phyloP scores from a whole-genome alignment of 306 rosid species.

The Medicago arabica region DNA sequence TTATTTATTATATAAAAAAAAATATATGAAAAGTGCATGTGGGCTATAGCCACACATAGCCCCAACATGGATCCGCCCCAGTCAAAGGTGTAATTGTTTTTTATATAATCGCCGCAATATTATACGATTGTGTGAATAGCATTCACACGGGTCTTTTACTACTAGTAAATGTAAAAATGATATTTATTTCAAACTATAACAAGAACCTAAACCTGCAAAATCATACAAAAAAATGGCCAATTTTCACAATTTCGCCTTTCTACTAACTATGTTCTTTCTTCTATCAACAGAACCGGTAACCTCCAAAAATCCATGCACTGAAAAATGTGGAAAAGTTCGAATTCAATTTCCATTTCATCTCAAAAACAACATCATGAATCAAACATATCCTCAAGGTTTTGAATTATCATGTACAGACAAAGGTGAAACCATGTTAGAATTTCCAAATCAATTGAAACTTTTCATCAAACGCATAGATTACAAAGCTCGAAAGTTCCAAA shows the following conservation, averaged over 20 bases:
- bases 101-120: too few relatives aligned
- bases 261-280: background rate
- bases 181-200: background rate
- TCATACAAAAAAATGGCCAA: background rate
- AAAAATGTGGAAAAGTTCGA: constrained; percentile 36
- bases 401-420: constrained; percentile 28
- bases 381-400: constrained; percentile 23
- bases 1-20: too few relatives aligned
- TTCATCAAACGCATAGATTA: constrained; percentile 32
- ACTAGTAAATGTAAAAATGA: too few relatives aligned
- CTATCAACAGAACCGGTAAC: background rate
- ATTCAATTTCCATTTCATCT: constrained; percentile 46
- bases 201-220: background rate
- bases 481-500: background rate
- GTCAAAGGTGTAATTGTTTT: too few relatives aligned
- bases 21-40: too few relatives aligned
- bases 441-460: background rate
- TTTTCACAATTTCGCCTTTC: background rate
- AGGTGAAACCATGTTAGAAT: constrained; percentile 27
- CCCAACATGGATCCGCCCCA: too few relatives aligned
- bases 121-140: too few relatives aligned
- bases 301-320: background rate
- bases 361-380: constrained; percentile 4
- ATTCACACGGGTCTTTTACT: too few relatives aligned
- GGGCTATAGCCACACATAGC: too few relatives aligned